These are phyloP conservation scores for Strigomonas culicis DNA, from an alignment of 208 protist species.

Conservation along the genomic window DNA sequence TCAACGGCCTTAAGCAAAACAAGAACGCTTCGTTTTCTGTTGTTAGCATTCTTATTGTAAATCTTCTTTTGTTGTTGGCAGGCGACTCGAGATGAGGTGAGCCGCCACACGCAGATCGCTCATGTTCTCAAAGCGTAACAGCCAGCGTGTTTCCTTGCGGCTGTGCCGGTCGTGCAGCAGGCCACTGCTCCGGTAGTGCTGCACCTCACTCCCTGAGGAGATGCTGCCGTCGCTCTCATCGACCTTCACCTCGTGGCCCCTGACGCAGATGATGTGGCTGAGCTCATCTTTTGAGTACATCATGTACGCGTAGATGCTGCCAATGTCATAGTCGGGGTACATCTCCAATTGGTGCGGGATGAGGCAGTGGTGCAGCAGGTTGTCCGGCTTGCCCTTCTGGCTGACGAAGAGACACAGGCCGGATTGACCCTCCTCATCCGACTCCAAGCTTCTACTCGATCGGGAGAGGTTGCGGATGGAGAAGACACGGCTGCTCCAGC, in stretches of 20 bases:
- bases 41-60: conserved; percentile 2
- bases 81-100: neutral
- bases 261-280: neutral
- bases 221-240: no score
- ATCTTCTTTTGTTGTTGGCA: neutral
- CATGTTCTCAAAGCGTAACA: no score
- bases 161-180: no score
- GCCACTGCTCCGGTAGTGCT: no score
- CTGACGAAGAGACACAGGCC: conserved; percentile 1
- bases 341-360: neutral
- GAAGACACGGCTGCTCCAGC: neutral
- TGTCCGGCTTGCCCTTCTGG: conserved; percentile 1
- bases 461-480: no score
- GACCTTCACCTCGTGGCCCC: no score
- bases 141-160: no score
- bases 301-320: neutral
- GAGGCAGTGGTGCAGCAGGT: neutral
- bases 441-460: no score
- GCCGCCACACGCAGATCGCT: no score
- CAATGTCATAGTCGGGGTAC: neutral
- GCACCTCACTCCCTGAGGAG: no score
- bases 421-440: neutral
- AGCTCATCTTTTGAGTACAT: neutral
- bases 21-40: neutral
- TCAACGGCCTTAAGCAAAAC: no score